Evolutionary conservation across 139 green algal species (phyloP).

Genomic region (Micromonas pusilla): DNA sequence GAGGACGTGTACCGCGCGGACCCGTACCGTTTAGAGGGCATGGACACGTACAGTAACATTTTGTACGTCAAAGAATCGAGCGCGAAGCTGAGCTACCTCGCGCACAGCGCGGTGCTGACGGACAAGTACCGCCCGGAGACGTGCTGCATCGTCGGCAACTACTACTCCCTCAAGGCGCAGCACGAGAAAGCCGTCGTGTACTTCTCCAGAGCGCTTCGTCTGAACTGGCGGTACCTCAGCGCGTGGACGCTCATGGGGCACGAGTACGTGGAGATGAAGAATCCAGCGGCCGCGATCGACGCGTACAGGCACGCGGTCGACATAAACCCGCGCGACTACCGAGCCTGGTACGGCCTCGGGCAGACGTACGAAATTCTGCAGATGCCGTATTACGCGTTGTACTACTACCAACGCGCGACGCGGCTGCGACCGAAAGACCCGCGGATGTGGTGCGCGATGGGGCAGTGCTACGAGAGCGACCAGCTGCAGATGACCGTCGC

Average conservation of each 20-base stretch:
- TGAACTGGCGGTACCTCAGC: constrained; percentile 72
- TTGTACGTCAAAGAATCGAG: constrained; percentile 54
- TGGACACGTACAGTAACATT: constrained; percentile 96
- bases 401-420: constrained; percentile 77
- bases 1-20: constrained; percentile 59
- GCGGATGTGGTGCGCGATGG: constrained; percentile 96
- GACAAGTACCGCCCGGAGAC: constrained; percentile 90
- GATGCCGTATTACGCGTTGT: constrained; percentile 79
- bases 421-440: constrained; percentile 68
- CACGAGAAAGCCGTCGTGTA: constrained; percentile 78
- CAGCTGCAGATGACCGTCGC: constrained; percentile 52
- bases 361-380: constrained; percentile 96
- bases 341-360: constrained; percentile 82
- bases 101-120: constrained; percentile 58
- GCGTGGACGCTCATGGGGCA: constrained; percentile 99
- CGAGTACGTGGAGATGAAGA: constrained; percentile 97
- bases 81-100: constrained; percentile 70
- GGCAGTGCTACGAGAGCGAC: constrained; percentile 82
- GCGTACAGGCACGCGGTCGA: constrained; percentile 44
- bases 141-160: constrained; percentile 95
- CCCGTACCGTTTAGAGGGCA: constrained; percentile 72
- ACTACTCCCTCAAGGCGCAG: constrained; percentile 82
- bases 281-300: constrained; percentile 77
- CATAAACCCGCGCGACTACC: constrained; percentile 56
- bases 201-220: constrained; percentile 82